Base-by-base conservation (phyloP, 2,329 filamentous ascomycete genomes). In the Ophiostoma sp. region DNA sequence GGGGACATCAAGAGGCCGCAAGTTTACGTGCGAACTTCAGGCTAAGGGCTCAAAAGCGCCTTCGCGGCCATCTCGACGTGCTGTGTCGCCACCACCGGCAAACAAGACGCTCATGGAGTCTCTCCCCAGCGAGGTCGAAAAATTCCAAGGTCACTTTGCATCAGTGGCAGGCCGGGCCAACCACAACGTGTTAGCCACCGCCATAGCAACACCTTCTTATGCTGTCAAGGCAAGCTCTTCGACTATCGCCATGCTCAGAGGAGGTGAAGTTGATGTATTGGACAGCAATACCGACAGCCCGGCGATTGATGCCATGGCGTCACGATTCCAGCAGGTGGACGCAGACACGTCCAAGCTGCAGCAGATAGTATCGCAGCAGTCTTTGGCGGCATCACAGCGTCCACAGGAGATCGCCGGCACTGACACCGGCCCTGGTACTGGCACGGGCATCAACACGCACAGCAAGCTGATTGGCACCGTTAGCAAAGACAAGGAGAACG, bases 11-110 rank as follows among this genome's bases (percentile, higher is more conserved):
- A 60, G 49, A 5, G 60, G 66, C 47, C 36, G 58, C 12, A 36
- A 36, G 11, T 64, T 52, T 44, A 44, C 60, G 2, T n/a, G 14
- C 11, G 36, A 64, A 5, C 36, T 64, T 3, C 41, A 16, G 1
- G 16, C 55, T 2, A 58, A 62, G n/a, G 11, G n/a, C 4, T 40
- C 42, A 27, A 41, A 9, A 5, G 7, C 58, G 12, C 58, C 3
- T 38, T 4, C 12, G 11, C 58, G 58, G 38, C 6, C 58, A n/a
- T 12, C 6, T 9, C 66, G 63, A 3, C 47, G 75, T 67, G 74
- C 74, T 6, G 72, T 75, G 3, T 84, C 82, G 9, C 82, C 82
- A 5, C 82, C 82, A 5, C 82, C 82, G 6, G 72, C 75, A 16
- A 74, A 73, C 9, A 72, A 75, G 1, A 72, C 78, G 3, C 45